Conservation (phyloP, 2,329 filamentous ascomycete species). For the Podosphaera leucotricha region DNA sequence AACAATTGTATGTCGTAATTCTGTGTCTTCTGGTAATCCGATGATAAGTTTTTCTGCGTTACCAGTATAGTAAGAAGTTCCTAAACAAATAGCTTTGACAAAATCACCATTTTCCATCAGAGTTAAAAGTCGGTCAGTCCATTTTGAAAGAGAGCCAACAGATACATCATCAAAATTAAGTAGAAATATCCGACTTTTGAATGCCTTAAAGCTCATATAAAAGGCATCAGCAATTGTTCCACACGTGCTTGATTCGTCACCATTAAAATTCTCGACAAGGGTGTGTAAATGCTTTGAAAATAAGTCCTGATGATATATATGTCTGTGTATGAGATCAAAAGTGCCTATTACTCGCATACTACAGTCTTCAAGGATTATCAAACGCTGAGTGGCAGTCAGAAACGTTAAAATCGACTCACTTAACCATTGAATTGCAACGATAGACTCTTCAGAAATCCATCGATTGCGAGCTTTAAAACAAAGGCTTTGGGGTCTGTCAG, state of each 20-base stretch:
- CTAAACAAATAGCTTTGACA: conserved; percentile 70
- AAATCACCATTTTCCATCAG: conserved; percentile 96
- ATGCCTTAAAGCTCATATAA: conserved; percentile 90
- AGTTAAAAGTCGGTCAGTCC: conserved; percentile 81
- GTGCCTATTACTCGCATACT: conserved; percentile 80
- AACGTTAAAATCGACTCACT: conserved; percentile 80
- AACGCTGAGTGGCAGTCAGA: conserved; percentile 77
- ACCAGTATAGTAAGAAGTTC: conserved; percentile 77
- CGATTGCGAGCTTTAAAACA: conserved; percentile 63
- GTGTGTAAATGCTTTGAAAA: conserved; percentile 71
- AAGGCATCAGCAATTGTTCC: conserved; percentile 93
- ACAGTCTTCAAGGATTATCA: conserved; percentile 79
- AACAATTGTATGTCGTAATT: conserved; percentile 55
- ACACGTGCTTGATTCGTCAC: conserved; percentile 73
- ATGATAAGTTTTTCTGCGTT: conserved; percentile 87
- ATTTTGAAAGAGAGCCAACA: conserved; percentile 82
- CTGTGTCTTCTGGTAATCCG: conserved; percentile 67
- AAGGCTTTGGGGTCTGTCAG: conserved; percentile 55
- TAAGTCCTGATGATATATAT: conserved; percentile 76
- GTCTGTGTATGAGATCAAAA: conserved; percentile 74
- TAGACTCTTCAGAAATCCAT: conserved; percentile 86
- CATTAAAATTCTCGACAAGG: conserved; percentile 71
- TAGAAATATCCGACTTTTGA: conserved; percentile 81
- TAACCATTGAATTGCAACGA: conserved; percentile 91
- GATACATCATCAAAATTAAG: conserved; percentile 86